A percentile compares a stretch with the other conserved stretches of the same genome.
Conservation (phyloP, 2,329 filamentous ascomycete species). For the Diaporthe sp. region DNA sequence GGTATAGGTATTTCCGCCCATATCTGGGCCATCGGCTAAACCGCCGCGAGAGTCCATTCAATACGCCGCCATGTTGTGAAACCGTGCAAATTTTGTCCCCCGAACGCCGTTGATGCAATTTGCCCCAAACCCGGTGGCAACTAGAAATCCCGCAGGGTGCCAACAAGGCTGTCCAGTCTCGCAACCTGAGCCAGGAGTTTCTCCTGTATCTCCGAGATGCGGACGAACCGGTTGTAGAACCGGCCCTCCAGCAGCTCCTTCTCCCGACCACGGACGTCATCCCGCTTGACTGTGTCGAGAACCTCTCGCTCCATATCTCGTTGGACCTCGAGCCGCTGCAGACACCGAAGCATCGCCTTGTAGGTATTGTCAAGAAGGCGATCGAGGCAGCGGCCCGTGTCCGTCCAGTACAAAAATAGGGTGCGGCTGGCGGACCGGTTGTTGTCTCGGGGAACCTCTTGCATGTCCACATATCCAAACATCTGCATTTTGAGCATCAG, state of each 20-base stretch:
- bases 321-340: conserved; percentile 86
- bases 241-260: conserved; percentile 82
- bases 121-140: conserved; percentile 14
- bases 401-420: conserved; percentile 93
- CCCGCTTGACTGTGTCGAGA: conserved; percentile 85
- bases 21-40: conserved; percentile 33
- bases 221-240: conserved; percentile 75
- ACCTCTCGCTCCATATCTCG: conserved; percentile 79
- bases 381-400: conserved; percentile 78
- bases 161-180: conserved; percentile 87
- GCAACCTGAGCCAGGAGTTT: conserved; percentile 84
- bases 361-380: conserved; percentile 86
- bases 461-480: conserved; percentile 88
- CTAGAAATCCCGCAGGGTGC: conserved; percentile 83
- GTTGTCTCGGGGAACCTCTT: conserved; percentile 93
- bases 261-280: conserved; percentile 87
- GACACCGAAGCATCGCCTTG: conserved; percentile 87
- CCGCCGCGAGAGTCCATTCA: conserved; percentile 36
- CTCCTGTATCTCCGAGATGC: conserved; percentile 70
- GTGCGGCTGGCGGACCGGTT: conserved; percentile 85
- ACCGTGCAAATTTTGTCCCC: conserved; percentile 30
- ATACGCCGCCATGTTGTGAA: conserved; percentile 39
- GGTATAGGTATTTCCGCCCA: conserved; percentile 40
- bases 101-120: conserved; percentile 47
- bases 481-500: conserved; percentile 90